Conservation (phyloP, 306 rosid species). For the Luffa acutangula region DNA sequence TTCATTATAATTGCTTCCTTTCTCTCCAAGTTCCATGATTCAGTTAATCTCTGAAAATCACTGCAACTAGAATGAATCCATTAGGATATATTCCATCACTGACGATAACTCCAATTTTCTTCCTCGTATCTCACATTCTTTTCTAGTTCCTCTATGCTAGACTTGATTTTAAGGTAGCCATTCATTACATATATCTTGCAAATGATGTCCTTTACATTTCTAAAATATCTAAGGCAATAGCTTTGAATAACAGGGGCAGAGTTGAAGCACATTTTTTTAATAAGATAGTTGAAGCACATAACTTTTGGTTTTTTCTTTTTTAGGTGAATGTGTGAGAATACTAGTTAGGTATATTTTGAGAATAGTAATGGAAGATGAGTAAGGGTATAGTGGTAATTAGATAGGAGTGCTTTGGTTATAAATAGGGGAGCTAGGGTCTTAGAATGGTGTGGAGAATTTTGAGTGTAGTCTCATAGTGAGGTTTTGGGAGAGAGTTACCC, state of each 20-base stretch:
- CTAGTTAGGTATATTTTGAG: too few relatives aligned
- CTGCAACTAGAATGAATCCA: not conserved
- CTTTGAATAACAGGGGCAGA: not conserved
- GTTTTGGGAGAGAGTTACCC: too few relatives aligned
- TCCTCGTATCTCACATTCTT: not conserved
- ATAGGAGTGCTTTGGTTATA: too few relatives aligned
- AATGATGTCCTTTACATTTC: not conserved
- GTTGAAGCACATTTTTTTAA: not conserved
- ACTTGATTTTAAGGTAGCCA: not conserved
- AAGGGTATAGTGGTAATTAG: too few relatives aligned
- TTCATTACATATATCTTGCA: not conserved
- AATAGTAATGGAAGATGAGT: too few relatives aligned
- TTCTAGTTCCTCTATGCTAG: too few relatives aligned
- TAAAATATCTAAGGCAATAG: not conserved
- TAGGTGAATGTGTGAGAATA: too few relatives aligned
- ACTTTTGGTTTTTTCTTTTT: not conserved
- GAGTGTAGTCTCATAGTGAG: too few relatives aligned
- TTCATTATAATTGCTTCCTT: not conserved
- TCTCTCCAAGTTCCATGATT: not conserved
- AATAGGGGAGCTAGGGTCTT: too few relatives aligned
- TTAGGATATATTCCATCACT: not conserved
- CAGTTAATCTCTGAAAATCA: not conserved
- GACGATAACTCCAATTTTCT: not conserved
- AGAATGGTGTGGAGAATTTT: too few relatives aligned
- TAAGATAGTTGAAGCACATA: not conserved